Percentiles rank a stretch among this genome's conserved stretches.
phyloP scores from a whole-genome alignment of 1,139 yeast genomes.

The Magnusiomyces fungicola region DNA sequence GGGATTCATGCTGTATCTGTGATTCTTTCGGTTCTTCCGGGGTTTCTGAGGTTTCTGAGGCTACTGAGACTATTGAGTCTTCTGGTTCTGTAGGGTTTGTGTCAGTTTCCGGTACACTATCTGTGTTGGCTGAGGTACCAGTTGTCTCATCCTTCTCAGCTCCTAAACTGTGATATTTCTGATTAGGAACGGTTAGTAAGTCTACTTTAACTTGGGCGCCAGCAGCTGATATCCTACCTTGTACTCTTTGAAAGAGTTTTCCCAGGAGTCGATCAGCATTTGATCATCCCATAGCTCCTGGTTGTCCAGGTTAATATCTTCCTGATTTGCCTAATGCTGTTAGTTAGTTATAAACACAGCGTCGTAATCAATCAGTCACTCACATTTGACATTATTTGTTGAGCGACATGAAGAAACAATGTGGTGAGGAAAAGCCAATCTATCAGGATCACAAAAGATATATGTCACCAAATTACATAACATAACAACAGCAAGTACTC shows the following conservation, averaged over 20 bases:
- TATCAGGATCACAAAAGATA: too few relatives aligned
- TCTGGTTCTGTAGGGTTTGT: background rate
- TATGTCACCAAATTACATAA: too few relatives aligned
- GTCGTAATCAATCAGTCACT: too few relatives aligned
- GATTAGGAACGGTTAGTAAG: background rate
- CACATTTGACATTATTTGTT: too few relatives aligned
- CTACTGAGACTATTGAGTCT: background rate
- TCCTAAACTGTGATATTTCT: constrained; percentile 20
- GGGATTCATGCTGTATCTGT: background rate
- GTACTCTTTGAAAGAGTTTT: constrained; percentile 24
- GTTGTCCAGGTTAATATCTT: constrained; percentile 7
- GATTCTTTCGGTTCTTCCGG: background rate
- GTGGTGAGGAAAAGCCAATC: too few relatives aligned
- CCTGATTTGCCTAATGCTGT: too few relatives aligned
- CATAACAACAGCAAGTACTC: too few relatives aligned
- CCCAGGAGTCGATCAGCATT: constrained; percentile 23
- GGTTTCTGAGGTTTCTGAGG: too few relatives aligned
- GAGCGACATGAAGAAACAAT: too few relatives aligned
- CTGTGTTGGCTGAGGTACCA: background rate
- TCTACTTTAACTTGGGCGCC: background rate
- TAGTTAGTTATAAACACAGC: too few relatives aligned
- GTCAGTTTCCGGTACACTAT: background rate
- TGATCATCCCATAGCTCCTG: constrained; percentile 27
- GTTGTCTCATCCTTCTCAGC: constrained; percentile 1
- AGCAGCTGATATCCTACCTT: constrained; percentile 12